Evolutionary conservation across 106 monocot species (phyloP), one percentile per base, ranked within the genome.

Genomic region (Chionographis japonica): DNA sequence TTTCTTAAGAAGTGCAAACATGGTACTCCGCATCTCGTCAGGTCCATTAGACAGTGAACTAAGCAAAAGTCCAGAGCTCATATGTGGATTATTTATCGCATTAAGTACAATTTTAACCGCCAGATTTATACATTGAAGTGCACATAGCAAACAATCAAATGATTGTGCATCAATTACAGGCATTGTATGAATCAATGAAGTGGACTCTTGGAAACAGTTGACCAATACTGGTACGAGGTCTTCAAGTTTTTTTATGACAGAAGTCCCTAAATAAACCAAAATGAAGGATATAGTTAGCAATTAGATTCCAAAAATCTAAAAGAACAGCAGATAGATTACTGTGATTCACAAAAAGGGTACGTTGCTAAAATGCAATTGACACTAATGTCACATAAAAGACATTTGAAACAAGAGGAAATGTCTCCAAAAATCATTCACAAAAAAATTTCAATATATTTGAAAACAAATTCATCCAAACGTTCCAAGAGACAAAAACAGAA

Each of bases 131-230:
- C 84, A 82, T 49, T 83, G 84, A 73, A 97, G 73, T 52, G 80
- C 71, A 49, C 51, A 76, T 17, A 82, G 49, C 61, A 89, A 69
- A 62, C 86, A 87, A 56, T 84, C 81, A 78, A 81, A 92, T 58
- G 84, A 86, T 37, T 66, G 55, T 51, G 68, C 65, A 80, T 84
- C 84, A 62, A 70, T 63, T 37, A 27, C 61, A 58, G 78, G 53
- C 17, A 57, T 35, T 72, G 66, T 52, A 76, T 58, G 74, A 55
- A 79, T 64, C 13, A 69, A 17, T 35, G 78, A 69, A 66, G 65
- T 61, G 58, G 92, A 85, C 66, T 89, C 92, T 69, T 81, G 60
- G 64, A 92, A 89, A 78, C 81, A 97, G 58, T 76, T 80, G 50
- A 87, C 52, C 12, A 97, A 72, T 79, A 83, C 59, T 58, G 84